A percentile compares a stretch with the other conserved stretches of the same genome.
Conservation (phyloP, 2,329 filamentous ascomycete species). For the Trichoderma lentiforme region DNA sequence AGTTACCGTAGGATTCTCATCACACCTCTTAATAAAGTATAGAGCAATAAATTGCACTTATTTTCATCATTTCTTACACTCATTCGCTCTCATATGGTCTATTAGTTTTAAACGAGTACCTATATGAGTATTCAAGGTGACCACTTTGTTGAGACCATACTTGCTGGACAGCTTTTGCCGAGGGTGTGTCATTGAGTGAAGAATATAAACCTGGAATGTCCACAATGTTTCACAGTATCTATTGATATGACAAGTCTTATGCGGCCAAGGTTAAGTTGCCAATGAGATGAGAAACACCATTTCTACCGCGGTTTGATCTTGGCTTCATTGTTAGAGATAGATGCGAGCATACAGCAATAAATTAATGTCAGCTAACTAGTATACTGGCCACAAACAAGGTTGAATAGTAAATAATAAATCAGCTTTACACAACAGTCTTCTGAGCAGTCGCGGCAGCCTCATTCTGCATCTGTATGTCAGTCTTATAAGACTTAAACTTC, state of each 20-base stretch:
- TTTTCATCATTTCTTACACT: neutral
- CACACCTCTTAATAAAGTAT: neutral
- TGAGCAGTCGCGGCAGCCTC: neutral
- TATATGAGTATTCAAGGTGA: neutral
- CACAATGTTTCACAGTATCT: neutral
- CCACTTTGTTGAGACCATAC: neutral
- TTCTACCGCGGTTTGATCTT: neutral
- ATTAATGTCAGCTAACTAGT: neutral
- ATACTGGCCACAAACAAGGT: neutral
- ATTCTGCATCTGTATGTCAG: neutral
- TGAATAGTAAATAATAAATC: neutral
- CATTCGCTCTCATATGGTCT: neutral
- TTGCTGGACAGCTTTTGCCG: neutral
- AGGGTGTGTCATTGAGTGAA: neutral
- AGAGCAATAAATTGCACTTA: neutral
- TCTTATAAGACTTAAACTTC: neutral
- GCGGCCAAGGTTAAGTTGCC: neutral
- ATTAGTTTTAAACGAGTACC: neutral
- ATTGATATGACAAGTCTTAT: neutral
- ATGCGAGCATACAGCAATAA: neutral
- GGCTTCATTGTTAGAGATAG: neutral
- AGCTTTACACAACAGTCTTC: neutral
- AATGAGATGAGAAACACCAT: neutral
- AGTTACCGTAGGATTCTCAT: neutral
- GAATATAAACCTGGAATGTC: neutral